Evolutionary conservation across 2,329 filamentous ascomycete genomes (phyloP).

Genomic region (Colletotrichum incanum): DNA sequence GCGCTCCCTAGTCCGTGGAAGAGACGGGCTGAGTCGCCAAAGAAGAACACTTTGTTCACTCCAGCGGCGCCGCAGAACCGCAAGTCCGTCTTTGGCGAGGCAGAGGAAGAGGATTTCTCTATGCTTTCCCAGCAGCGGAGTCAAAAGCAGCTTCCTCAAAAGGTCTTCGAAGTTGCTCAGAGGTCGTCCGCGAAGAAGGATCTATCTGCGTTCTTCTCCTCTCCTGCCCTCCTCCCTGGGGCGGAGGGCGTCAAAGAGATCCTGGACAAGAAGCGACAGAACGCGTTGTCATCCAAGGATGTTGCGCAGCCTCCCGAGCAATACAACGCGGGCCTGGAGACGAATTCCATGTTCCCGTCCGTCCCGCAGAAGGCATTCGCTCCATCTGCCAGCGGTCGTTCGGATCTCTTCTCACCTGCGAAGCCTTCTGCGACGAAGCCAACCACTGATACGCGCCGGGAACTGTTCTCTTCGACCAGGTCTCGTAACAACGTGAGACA

Average conservation of each 20-base stretch:
- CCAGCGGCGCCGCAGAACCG: conserved; percentile 21
- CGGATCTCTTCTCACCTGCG: conserved; percentile 56
- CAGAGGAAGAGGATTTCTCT: conserved; percentile 60
- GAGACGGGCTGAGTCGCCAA: conserved; percentile 41
- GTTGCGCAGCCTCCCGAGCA: conserved; percentile 30
- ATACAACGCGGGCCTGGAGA: conserved; percentile 48
- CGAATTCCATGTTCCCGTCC: conserved; percentile 59
- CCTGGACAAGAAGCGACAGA: conserved; percentile 39
- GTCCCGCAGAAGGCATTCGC: conserved; percentile 53
- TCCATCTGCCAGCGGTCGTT: conserved; percentile 51
- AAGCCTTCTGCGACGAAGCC: conserved; percentile 29
- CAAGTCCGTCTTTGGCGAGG: conserved; percentile 28
- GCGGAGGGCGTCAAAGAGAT: conserved; percentile 43
- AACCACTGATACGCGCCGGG: conserved; percentile 21
- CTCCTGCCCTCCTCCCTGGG: conserved; percentile 61
- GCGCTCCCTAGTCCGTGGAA: conserved; percentile 60
- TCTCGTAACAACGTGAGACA: conserved; percentile 14
- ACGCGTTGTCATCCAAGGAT: conserved; percentile 31
- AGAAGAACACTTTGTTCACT: conserved; percentile 46
- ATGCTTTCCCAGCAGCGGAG: conserved; percentile 55
- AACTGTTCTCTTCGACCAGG: conserved; percentile 21
- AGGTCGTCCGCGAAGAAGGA: conserved; percentile 50
- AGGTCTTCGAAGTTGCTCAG: conserved; percentile 20
- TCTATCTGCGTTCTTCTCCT: conserved; percentile 72
- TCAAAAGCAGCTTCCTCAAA: conserved; percentile 33